A percentile compares a stretch with the other conserved stretches of the same genome.
Conservation (phyloP, 805 yeast species). For the Maudiozyma saulgeensis region DNA sequence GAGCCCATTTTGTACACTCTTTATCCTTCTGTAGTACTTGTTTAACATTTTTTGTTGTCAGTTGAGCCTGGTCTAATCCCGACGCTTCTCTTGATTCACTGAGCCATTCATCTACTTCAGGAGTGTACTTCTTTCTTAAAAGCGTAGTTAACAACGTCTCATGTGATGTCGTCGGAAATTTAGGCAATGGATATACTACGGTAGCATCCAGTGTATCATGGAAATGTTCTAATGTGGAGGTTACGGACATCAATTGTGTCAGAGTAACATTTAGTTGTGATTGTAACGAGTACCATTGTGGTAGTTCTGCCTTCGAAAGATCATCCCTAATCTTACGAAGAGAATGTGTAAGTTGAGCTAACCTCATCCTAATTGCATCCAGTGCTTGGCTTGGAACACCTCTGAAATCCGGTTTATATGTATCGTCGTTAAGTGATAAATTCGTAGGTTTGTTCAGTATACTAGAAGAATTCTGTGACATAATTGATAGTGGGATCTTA, state of each 20-base stretch:
- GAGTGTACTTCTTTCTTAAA: slow-evolving; percentile 76
- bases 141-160: slow-evolving; percentile 77
- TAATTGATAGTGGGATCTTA: background rate
- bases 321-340: slow-evolving; percentile 47
- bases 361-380: slow-evolving; percentile 52
- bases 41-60: slow-evolving; percentile 19
- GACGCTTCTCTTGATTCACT: slow-evolving; percentile 33
- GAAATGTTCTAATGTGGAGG: slow-evolving; percentile 55
- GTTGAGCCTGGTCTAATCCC: slow-evolving; percentile 21
- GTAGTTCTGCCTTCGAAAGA: slow-evolving; percentile 36
- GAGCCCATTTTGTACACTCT: slow-evolving; percentile 63
- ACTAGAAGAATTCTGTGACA: slow-evolving; percentile 2
- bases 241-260: slow-evolving; percentile 74
- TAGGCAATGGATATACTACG: slow-evolving; percentile 74
- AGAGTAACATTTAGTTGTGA: slow-evolving; percentile 75
- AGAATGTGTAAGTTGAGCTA: slow-evolving; percentile 54
- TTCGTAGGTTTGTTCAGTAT: slow-evolving; percentile 1
- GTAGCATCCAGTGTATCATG: slow-evolving; percentile 51
- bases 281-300: slow-evolving; percentile 54
- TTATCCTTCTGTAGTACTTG: slow-evolving; percentile 38
- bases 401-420: slow-evolving; percentile 13
- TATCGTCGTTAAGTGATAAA: slow-evolving; percentile 2
- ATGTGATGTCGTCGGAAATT: slow-evolving; percentile 77
- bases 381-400: slow-evolving; percentile 53
- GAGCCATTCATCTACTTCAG: slow-evolving; percentile 88